Conservation (phyloP, 164 flowering plant genomes). For the Buxus sempervirens region DNA sequence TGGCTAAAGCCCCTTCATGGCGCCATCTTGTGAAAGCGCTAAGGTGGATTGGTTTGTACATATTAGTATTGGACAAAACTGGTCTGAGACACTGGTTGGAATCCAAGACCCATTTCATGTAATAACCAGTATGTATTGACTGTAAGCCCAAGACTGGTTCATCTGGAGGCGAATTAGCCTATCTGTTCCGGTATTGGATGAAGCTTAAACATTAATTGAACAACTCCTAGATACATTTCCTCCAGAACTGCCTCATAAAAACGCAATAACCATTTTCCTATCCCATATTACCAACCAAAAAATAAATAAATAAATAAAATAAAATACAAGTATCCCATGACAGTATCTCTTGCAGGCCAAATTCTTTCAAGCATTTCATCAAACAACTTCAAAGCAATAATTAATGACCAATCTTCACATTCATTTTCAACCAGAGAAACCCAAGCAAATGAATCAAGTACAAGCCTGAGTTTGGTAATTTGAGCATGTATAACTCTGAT, state of each 20-base stretch:
- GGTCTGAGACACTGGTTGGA: conserved; percentile 42
- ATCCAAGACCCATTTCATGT: conserved; percentile 31
- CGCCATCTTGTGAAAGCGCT: conserved; percentile 41
- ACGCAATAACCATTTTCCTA: conserved; percentile 27
- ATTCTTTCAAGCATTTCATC: conserved; percentile 46
- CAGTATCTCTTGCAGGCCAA: conserved; percentile 27
- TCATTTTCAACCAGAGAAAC: conserved; percentile 54
- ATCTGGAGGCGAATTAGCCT: no score
- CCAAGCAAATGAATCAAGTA: conserved; percentile 41
- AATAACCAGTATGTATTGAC: no score
- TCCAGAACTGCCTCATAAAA: conserved; percentile 49
- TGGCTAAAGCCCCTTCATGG: conserved; percentile 31
- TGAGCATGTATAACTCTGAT: conserved; percentile 32
- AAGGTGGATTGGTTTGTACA: no score
- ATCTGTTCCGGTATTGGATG: no score
- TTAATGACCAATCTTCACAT: conserved; percentile 30
- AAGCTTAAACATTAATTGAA: conserved; percentile 52
- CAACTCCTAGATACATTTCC: conserved; percentile 47
- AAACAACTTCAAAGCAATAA: conserved; percentile 36
- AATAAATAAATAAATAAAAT: no score
- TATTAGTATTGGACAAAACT: no score
- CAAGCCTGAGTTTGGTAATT: conserved; percentile 35
- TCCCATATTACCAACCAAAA: conserved; percentile 44
- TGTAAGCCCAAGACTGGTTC: no score
- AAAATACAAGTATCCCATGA: no score